These are phyloP conservation scores for Raphanus sativus DNA, from an alignment of 345 rosid species.

Conservation along the genomic window DNA sequence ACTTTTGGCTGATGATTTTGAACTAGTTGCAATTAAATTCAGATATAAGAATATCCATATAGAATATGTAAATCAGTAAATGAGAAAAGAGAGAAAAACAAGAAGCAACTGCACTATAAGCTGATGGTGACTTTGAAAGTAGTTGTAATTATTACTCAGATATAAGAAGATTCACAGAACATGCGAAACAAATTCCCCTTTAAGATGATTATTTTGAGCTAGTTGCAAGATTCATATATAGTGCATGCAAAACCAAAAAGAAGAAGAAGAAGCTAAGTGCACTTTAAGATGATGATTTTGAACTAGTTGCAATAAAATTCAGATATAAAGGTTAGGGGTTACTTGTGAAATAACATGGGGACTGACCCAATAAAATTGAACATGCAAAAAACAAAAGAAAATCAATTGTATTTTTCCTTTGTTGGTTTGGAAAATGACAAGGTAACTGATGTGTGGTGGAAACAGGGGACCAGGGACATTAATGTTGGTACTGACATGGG, in stretches of 20 bases:
- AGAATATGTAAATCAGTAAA: background rate
- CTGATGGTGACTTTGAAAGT: background rate
- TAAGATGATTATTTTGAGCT: background rate
- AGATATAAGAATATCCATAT: background rate
- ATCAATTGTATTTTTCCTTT: background rate
- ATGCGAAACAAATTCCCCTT: background rate
- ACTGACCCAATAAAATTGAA: background rate
- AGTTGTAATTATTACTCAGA: background rate
- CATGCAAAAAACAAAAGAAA: background rate
- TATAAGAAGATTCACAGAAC: background rate
- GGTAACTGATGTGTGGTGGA: constrained; percentile 13
- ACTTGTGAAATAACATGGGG: no score
- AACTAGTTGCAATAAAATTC: background rate
- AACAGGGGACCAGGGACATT: constrained; percentile 88
- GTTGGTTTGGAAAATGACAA: constrained; percentile 8
- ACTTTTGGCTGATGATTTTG: background rate
- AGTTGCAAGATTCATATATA: background rate
- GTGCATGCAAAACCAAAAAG: background rate
- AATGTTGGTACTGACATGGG: constrained; percentile 70
- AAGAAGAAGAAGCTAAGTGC: background rate
- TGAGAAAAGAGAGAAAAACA: no score
- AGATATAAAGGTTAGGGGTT: background rate
- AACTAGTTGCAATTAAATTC: background rate
- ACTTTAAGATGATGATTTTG: background rate
- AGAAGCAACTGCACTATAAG: background rate